phyloP scores from a whole-genome alignment of 2,329 filamentous ascomycete genomes.

The Didymellaceae sp. region DNA sequence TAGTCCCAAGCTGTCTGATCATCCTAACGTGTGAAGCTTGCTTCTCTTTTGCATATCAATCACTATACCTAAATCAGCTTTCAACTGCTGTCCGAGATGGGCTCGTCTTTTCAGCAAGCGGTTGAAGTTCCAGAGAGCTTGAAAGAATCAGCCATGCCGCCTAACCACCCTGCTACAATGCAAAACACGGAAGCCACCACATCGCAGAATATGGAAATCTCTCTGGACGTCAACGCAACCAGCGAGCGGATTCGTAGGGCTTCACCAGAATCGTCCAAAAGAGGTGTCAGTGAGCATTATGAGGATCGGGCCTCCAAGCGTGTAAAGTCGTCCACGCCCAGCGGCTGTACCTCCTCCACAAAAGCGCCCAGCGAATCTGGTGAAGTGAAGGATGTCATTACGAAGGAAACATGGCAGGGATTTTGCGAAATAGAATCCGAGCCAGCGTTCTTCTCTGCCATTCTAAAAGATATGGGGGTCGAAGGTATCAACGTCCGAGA shows the following conservation, averaged over 20 bases:
- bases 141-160: neutral
- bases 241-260: neutral
- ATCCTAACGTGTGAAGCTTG: no score
- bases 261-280: neutral
- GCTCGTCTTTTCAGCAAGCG: neutral
- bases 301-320: slow-evolving; percentile 2
- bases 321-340: neutral
- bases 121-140: neutral
- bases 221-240: neutral
- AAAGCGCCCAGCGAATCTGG: slow-evolving; percentile 28
- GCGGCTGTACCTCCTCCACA: no score
- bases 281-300: neutral
- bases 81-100: neutral
- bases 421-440: slow-evolving; percentile 91
- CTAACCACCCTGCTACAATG: neutral
- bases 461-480: slow-evolving; percentile 80
- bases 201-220: neutral
- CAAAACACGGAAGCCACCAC: neutral
- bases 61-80: neutral
- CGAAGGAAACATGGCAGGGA: slow-evolving; percentile 65
- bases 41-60: no score
- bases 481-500: slow-evolving; percentile 76
- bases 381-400: slow-evolving; percentile 41
- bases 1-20: no score
- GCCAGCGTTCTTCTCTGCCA: slow-evolving; percentile 83